These are phyloP conservation scores for Fraxinus xanthoxyloides DNA, from an alignment of 305 asterid genomes.

Conservation along the genomic window DNA sequence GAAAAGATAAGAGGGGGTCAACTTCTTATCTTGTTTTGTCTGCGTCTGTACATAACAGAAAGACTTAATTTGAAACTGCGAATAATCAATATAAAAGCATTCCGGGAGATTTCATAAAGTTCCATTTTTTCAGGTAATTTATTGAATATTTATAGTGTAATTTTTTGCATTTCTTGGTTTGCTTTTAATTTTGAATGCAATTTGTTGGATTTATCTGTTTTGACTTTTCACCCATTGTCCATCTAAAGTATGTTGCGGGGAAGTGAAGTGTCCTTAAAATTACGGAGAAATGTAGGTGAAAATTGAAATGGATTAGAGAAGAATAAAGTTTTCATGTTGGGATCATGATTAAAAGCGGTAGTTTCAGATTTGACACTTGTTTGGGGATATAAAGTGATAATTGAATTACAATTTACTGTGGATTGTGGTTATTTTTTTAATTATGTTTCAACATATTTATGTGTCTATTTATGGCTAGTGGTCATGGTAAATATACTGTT, in stretches of 20 bases:
- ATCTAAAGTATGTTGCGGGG: background rate
- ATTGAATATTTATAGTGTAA: background rate
- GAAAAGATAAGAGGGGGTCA: conserved; percentile 20
- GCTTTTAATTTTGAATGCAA: background rate
- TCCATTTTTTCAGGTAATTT: conserved; percentile 30
- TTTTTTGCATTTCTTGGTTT: conserved; percentile 1
- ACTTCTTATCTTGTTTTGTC: conserved; percentile 10
- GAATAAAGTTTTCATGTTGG: background rate
- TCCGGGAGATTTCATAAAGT: conserved; percentile 32
- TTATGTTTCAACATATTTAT: background rate
- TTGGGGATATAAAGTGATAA: background rate
- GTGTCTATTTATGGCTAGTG: too few relatives aligned
- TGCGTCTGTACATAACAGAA: background rate
- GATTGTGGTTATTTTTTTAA: conserved; percentile 3
- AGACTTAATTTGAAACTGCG: conserved; percentile 16
- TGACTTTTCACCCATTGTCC: conserved; percentile 2
- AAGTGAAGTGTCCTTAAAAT: background rate
- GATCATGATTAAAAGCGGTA: background rate
- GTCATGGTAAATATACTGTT: conserved; percentile 6
- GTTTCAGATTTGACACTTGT: conserved; percentile 18
- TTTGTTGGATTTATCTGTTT: conserved; percentile 12
- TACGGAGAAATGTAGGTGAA: conserved; percentile 25
- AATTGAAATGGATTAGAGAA: background rate
- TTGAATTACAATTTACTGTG: background rate
- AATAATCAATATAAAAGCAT: background rate